Evolutionary conservation across 1,284 basidiomycete species (phyloP).

Genomic region (Sporisorium iseilematis-ciliati): DNA sequence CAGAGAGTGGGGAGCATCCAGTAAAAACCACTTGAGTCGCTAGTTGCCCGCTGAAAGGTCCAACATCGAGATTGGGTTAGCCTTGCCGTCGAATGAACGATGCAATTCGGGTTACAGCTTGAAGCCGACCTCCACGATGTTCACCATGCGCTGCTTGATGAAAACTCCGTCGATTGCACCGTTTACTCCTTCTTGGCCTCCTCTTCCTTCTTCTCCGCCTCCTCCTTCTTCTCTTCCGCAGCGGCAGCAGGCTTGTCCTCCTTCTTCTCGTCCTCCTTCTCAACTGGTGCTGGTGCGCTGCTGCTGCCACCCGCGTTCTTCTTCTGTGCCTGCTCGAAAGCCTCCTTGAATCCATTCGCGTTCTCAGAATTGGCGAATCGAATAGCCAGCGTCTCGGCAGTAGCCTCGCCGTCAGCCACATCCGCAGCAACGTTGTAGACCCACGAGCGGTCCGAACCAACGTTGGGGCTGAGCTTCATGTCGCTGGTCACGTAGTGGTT

Average conservation of each 20-base stretch:
- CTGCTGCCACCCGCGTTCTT: conserved; percentile 52
- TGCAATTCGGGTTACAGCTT: conserved; percentile 35
- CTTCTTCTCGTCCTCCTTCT: conserved; percentile 31
- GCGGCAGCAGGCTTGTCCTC: conserved; percentile 17
- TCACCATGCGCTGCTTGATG: background rate
- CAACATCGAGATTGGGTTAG: background rate
- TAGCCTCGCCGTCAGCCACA: conserved; percentile 83
- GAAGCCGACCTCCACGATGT: conserved; percentile 1
- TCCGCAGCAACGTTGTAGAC: conserved; percentile 94
- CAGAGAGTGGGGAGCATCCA: background rate
- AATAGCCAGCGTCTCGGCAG: conserved; percentile 94
- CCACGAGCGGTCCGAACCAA: conserved; percentile 99
- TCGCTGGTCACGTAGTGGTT: conserved; percentile 92
- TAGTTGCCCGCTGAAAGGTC: background rate
- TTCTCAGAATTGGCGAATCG: conserved; percentile 96
- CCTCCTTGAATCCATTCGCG: conserved; percentile 67
- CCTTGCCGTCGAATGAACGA: background rate
- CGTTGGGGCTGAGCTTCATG: conserved; percentile 96
- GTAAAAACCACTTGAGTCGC: too few relatives aligned
- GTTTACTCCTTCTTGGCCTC: conserved; percentile 33
- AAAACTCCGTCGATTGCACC: background rate
- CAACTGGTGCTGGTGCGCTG: conserved; percentile 28
- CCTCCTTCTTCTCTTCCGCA: conserved; percentile 30
- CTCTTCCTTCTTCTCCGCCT: conserved; percentile 41
- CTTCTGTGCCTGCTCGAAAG: conserved; percentile 64